Percentiles rank a stretch among this genome's conserved stretches.
Evolutionary conservation across 371 early-diverging fungal genomes (phyloP).

Genomic region (Syncephalastrum monosporum): DNA sequence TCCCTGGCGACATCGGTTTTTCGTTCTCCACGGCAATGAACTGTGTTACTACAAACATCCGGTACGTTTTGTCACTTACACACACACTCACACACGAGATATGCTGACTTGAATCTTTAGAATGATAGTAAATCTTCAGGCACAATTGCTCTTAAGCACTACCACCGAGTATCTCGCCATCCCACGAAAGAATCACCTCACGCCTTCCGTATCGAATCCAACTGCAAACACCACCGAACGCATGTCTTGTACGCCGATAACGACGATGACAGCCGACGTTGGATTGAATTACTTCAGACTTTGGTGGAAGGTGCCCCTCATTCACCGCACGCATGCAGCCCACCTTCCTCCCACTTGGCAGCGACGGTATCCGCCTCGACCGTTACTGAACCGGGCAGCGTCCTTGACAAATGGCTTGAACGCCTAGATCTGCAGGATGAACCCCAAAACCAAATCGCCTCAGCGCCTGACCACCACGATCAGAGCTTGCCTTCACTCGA

Average conservation of each 20-base stretch:
- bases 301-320: too few relatives aligned
- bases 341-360: too few relatives aligned
- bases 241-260: constrained; percentile 21
- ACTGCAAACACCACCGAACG: constrained; percentile 13
- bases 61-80: constrained; percentile 8
- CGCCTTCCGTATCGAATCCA: constrained; percentile 19
- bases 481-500: too few relatives aligned
- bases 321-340: too few relatives aligned
- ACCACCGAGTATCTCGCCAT: constrained; percentile 7
- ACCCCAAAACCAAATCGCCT: neutral
- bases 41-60: constrained; percentile 23
- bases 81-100: too few relatives aligned
- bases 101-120: constrained; percentile 8
- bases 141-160: constrained; percentile 20
- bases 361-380: too few relatives aligned
- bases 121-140: constrained; percentile 19
- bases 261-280: constrained; percentile 9
- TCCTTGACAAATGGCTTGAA: constrained; percentile 34
- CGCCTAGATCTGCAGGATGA: constrained; percentile 25
- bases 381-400: constrained; percentile 7
- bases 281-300: constrained; percentile 9
- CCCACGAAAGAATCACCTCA: constrained; percentile 11
- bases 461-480: too few relatives aligned
- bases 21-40: constrained; percentile 17
- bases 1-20: constrained; percentile 22